Conservation (phyloP, 805 yeast genomes). For the Kazachstania viticola region DNA sequence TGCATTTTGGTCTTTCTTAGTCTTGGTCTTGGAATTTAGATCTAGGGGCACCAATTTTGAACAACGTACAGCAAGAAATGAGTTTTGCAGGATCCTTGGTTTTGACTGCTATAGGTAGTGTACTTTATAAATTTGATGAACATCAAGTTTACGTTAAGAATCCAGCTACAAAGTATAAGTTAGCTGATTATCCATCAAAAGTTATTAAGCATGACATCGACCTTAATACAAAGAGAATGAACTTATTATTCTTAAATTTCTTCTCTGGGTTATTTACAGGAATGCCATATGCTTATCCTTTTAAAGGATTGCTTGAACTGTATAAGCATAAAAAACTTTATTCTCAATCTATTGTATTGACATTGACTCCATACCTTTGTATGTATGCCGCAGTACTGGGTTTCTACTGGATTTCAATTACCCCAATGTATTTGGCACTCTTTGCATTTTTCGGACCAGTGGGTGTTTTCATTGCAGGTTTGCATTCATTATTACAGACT, state of each 20-base stretch:
- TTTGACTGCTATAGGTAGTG: constrained; percentile 21
- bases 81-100: constrained; percentile 23
- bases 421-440: constrained; percentile 22
- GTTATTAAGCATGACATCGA: constrained; percentile 10
- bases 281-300: constrained; percentile 17
- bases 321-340: constrained; percentile 8
- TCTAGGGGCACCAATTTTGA: no score
- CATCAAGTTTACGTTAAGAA: constrained; percentile 14
- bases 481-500: constrained; percentile 23
- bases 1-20: no score
- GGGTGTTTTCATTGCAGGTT: constrained; percentile 18
- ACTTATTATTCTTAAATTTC: constrained; percentile 12
- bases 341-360: constrained; percentile 5
- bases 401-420: constrained; percentile 21
- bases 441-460: constrained; percentile 22
- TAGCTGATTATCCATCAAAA: constrained; percentile 6
- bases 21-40: no score
- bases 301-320: constrained; percentile 15
- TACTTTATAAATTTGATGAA: constrained; percentile 18
- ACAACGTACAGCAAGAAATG: no score
- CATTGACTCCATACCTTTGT: constrained; percentile 10
- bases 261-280: constrained; percentile 14
- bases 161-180: constrained; percentile 8
- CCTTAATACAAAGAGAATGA: constrained; percentile 6
- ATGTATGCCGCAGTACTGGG: constrained; percentile 11